Conservation (phyloP, 108 stramenopile genomes). For the Pseudonitzschia pungens region DNA sequence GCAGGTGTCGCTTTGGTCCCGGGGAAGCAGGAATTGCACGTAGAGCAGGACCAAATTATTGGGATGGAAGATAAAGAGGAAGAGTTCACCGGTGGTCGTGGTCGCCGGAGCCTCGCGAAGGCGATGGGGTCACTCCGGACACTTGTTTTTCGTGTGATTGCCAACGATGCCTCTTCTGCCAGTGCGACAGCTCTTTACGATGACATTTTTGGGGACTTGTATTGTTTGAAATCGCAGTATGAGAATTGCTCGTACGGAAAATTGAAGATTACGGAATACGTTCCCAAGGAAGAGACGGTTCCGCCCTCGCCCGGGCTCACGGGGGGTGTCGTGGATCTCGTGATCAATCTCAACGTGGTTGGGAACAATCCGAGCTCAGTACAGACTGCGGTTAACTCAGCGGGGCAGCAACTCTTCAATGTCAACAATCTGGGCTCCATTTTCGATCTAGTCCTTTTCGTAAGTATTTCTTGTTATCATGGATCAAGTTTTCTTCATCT, state of each 20-base stretch:
- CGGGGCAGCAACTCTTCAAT: neutral
- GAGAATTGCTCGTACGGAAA: neutral
- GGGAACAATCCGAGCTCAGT: neutral
- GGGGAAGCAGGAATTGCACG: neutral
- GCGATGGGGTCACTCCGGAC: neutral
- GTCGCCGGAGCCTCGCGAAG: neutral
- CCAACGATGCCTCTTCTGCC: neutral
- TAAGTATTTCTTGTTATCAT: neutral
- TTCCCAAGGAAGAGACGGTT: neutral
- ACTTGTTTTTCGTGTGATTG: neutral
- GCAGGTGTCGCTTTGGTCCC: neutral
- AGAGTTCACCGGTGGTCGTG: neutral
- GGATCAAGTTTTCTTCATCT: too few species aligned
- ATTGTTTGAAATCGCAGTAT: constrained; percentile 1
- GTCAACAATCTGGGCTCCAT: neutral
- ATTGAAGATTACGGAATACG: neutral
- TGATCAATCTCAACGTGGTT: neutral
- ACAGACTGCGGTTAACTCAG: neutral
- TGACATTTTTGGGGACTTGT: neutral
- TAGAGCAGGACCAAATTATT: neutral
- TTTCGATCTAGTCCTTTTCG: neutral
- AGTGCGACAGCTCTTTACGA: neutral
- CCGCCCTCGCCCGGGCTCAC: neutral
- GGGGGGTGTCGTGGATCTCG: neutral
- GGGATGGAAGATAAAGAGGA: neutral